Base-by-base conservation (phyloP, 2,329 filamentous ascomycete species). In the Stemphylium vesicarium region DNA sequence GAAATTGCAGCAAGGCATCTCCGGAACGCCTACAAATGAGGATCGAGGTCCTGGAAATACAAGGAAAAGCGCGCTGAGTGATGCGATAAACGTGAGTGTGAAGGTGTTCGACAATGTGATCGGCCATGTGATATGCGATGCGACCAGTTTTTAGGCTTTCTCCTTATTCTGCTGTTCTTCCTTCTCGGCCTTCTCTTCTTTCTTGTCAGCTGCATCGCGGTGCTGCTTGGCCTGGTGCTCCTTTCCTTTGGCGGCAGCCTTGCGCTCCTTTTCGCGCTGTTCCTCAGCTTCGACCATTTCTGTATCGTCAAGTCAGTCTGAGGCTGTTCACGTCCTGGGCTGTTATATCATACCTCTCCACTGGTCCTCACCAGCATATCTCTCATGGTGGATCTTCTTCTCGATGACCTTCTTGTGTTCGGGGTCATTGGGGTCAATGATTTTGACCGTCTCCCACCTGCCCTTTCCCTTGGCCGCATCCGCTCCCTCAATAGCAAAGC, bases 201-300 rank as follows among this genome's bases (percentile, higher is more conserved):
- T 64, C 53, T 68, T 62, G n/a, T 67, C 53, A 13, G 65, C 60
- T 47, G 65, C 59, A 29, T 60, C 35, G 41, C 62, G 47, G 31
- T 63, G 47, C 48, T 63, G 48, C 46, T 65, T 60, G 7, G 60
- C 57, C 42, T 59, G 48, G 9, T 60, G 59, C 24, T 62, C 55
- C 51, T 57, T 64, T 31, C 38, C 33, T 39, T 59, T 57, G 32
- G 62, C 52, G 7, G 60, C 60, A 18, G 60, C 68, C 54, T 80
- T 75, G 40, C 89, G 71, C 59, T 80, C 80, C 57, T 82, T 81
- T 12, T 84, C 77, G 46, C 81, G 77, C 58, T 82, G 81, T 80
- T 94, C 90, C 79, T 93, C 90, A 16, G 90, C 87, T 57, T 85
- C 90, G 44, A 94, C 88, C 90, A 94, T 94, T 68, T 94, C 89